Conservation (phyloP, 192 early-diverging fungal species). For the Cladochytrium replicatum region DNA sequence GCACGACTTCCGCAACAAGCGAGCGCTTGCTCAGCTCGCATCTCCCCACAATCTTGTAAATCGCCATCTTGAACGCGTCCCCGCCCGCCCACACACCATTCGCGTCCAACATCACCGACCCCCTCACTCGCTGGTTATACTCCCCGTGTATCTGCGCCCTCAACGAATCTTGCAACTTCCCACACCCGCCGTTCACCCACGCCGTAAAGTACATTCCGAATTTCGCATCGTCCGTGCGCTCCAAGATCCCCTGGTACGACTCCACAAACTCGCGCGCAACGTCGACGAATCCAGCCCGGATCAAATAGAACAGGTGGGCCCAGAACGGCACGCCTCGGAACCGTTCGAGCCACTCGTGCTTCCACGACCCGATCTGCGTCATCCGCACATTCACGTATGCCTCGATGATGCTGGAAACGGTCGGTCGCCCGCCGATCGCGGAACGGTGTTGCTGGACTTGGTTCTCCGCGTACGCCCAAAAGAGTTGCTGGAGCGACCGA, state of each 20-base stretch:
- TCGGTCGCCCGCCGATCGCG: conserved; percentile 71
- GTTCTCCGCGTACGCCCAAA: conserved; percentile 5
- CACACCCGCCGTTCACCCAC: conserved; percentile 36
- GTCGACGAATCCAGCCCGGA: conserved; percentile 61
- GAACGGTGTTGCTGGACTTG: conserved; percentile 23
- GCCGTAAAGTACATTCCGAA: conserved; percentile 65
- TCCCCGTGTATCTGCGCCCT: conserved; percentile 52
- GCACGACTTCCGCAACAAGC: conserved; percentile 52
- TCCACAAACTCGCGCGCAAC: conserved; percentile 60
- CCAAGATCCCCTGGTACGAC: conserved; percentile 31
- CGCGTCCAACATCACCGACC: conserved; percentile 23
- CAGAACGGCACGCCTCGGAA: conserved; percentile 54
- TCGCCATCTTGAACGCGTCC: conserved; percentile 86
- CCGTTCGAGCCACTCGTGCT: conserved; percentile 20
- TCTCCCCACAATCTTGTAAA: conserved; percentile 85
- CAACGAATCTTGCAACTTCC: conserved; percentile 32
- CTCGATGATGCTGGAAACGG: conserved; percentile 55
- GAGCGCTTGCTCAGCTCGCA: conserved; percentile 63
- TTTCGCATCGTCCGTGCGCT: conserved; percentile 42
- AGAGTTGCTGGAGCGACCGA: conserved; percentile 26
- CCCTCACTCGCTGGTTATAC: conserved; percentile 35
- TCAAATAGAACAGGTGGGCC: conserved; percentile 75
- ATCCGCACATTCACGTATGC: conserved; percentile 66
- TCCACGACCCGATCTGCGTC: conserved; percentile 38
- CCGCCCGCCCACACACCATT: conserved; percentile 17